These are phyloP conservation scores for Elasticomyces elasticus DNA, from an alignment of 495 filamentous ascomycete genomes.

Conservation along the genomic window DNA sequence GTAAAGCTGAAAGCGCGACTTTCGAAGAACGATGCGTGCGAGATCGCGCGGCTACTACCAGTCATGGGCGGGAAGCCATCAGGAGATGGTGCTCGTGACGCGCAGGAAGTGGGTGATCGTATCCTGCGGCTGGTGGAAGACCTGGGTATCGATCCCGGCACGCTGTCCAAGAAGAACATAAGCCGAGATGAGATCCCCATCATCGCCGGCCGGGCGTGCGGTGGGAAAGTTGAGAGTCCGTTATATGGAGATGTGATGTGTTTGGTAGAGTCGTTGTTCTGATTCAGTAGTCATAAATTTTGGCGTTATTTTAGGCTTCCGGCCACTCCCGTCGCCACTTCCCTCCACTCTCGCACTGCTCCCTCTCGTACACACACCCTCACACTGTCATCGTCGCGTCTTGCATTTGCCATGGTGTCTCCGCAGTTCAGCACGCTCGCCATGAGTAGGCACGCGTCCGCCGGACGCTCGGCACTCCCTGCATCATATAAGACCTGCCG, in stretches of 20 bases:
- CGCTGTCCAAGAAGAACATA: background rate
- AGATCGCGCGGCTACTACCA: conserved; percentile 25
- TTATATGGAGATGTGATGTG: background rate
- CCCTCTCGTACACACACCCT: no score
- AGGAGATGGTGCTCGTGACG: conserved; percentile 19
- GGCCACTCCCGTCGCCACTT: no score
- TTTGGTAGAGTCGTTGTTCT: background rate
- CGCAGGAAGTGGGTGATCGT: conserved; percentile 19
- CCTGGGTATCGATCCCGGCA: conserved; percentile 10
- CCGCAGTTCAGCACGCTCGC: no score
- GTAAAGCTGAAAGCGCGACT: conserved; percentile 25
- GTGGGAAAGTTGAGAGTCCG: background rate
- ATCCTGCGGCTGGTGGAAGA: conserved; percentile 20
- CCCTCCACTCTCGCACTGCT: no score
- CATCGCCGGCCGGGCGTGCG: background rate
- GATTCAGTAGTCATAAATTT: no score
- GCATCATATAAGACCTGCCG: no score
- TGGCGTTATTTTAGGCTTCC: no score
- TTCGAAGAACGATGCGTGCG: conserved; percentile 19
- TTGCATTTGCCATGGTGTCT: no score
- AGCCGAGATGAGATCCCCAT: background rate
- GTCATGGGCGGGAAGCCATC: conserved; percentile 22
- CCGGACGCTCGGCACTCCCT: no score
- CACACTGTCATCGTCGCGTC: no score
- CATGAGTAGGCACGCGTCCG: no score